Percentiles rank a stretch among this genome's conserved stretches.
Evolutionary conservation across 441 rosid species (phyloP).

Genomic region (Sinapis alba): DNA sequence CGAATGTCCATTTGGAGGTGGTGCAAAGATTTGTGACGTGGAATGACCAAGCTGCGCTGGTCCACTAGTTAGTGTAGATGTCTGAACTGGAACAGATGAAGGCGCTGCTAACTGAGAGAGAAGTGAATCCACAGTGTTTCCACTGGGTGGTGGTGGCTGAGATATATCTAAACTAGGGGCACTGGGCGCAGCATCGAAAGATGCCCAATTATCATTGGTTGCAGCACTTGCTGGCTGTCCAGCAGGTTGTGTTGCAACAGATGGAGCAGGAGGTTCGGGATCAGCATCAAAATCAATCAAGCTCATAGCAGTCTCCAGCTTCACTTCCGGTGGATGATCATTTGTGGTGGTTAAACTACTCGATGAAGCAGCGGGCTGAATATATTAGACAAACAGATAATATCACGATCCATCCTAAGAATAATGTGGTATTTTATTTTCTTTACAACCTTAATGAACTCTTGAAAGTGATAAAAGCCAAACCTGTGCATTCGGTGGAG

Average conservation of each 20-base stretch:
- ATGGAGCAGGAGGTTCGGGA: slow-evolving; percentile 67
- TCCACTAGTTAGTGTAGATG: not conserved
- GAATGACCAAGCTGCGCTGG: not conserved
- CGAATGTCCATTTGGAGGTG: not conserved
- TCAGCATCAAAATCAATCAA: slow-evolving; percentile 94
- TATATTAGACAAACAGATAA: slow-evolving; percentile 36
- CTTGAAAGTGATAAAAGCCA: slow-evolving; percentile 32
- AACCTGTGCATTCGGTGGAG: slow-evolving; percentile 60
- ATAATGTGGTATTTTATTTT: not conserved
- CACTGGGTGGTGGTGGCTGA: slow-evolving; percentile 60
- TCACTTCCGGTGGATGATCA: slow-evolving; percentile 65
- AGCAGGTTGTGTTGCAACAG: slow-evolving; percentile 47
- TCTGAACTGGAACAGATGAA: not conserved
- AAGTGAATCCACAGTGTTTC: not conserved
- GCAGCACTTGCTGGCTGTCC: slow-evolving; percentile 50
- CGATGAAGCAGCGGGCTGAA: slow-evolving; percentile 76
- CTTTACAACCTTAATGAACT: too few relatives aligned
- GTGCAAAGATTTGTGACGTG: not conserved
- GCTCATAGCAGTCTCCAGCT: slow-evolving; percentile 63
- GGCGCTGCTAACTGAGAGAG: not conserved
- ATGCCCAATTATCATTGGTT: slow-evolving; percentile 79
- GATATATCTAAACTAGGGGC: slow-evolving; percentile 53
- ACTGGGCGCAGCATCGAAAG: slow-evolving; percentile 63
- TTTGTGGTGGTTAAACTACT: slow-evolving; percentile 66
- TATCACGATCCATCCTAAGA: slow-evolving; percentile 10